phyloP scores from a whole-genome alignment of 2,329 filamentous ascomycete genomes.

The Aspergillus sp. region DNA sequence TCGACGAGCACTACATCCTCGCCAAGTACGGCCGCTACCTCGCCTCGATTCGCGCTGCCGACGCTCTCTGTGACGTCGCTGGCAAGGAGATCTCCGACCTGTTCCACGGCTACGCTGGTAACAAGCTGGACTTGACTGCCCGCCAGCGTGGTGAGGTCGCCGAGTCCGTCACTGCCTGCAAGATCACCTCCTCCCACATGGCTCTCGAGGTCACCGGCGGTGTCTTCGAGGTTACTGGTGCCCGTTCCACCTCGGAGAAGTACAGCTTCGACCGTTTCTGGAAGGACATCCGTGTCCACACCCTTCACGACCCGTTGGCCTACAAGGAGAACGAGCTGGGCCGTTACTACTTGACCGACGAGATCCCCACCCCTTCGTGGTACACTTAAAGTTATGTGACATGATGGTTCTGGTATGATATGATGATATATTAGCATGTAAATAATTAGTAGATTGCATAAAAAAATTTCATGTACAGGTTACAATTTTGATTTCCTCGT shows the following conservation, averaged over 20 bases:
- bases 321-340: constrained; percentile 61
- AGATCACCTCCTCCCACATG: constrained; percentile 57
- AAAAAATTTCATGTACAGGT: not conserved
- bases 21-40: constrained; percentile 58
- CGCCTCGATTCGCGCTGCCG: constrained; percentile 55
- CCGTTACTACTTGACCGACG: constrained; percentile 49
- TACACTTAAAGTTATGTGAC: constrained; percentile 44
- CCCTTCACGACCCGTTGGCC: constrained; percentile 59
- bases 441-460: not conserved
- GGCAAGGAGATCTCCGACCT: constrained; percentile 45
- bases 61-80: constrained; percentile 52
- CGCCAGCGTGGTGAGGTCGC: constrained; percentile 54
- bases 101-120: constrained; percentile 37
- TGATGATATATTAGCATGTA: not conserved
- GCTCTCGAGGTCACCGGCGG: constrained; percentile 53
- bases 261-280: constrained; percentile 60
- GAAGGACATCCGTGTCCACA: constrained; percentile 59
- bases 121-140: constrained; percentile 43
- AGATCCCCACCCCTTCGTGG: constrained; percentile 55
- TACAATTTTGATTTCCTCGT: not conserved
- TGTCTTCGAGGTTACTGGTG: constrained; percentile 59
- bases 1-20: constrained; percentile 62
- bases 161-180: constrained; percentile 56
- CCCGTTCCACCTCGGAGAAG: constrained; percentile 51
- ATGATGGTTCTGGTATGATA: not conserved